phyloP scores from a whole-genome alignment of 306 rosid species.

The Geum urbanum region DNA sequence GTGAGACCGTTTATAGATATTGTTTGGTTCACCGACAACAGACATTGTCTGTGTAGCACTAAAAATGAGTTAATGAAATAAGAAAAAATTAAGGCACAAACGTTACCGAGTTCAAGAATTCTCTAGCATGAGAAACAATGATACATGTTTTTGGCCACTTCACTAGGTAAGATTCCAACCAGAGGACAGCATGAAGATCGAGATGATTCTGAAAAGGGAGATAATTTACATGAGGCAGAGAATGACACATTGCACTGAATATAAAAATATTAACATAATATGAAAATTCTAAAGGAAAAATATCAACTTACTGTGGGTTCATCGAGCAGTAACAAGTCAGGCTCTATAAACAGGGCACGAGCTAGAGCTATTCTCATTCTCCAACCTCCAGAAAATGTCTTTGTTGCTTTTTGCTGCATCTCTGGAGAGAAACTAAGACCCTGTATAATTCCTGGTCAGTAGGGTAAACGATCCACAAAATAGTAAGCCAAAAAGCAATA shows the following conservation, averaged over 20 bases:
- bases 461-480: conserved; percentile 17
- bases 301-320: conserved; percentile 78
- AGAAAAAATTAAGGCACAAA: conserved; percentile 9
- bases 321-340: conserved; percentile 88
- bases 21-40: too few species aligned
- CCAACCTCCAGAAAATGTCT: conserved; percentile 98
- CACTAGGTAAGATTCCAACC: conserved; percentile 88
- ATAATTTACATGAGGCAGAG: background rate
- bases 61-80: background rate
- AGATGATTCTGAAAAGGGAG: conserved; percentile 82
- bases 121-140: conserved; percentile 98
- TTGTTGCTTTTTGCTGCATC: conserved; percentile 85
- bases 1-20: background rate
- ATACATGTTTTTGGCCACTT: conserved; percentile 97
- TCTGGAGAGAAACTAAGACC: conserved; percentile 93
- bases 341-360: conserved; percentile 92
- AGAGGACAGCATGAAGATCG: conserved; percentile 98
- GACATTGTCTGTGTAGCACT: background rate
- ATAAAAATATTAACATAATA: background rate
- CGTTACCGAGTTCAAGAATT: conserved; percentile 89
- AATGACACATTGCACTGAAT: conserved; percentile 4
- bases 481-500: background rate
- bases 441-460: conserved; percentile 40
- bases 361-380: conserved; percentile 99
- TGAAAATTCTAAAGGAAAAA: conserved; percentile 14